phyloP scores from a whole-genome alignment of 768 basidiomycete genomes.

The Pulveroboletus sp. region DNA sequence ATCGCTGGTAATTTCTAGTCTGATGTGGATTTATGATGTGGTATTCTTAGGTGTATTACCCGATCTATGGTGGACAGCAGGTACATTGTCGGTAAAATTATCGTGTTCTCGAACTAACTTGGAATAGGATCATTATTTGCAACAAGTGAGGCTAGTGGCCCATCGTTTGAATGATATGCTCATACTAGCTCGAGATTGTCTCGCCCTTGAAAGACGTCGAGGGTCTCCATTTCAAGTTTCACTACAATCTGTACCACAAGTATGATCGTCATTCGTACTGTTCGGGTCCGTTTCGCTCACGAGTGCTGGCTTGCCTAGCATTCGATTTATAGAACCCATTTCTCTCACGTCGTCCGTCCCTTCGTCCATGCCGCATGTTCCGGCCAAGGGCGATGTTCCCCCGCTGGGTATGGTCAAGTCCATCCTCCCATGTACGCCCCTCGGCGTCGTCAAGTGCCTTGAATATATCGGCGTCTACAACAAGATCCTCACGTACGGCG shows the following conservation, averaged over 20 bases:
- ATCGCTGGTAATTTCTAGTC: no score
- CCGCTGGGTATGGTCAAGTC: conserved; percentile 91
- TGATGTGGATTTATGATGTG: background rate
- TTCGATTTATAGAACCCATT: conserved; percentile 85
- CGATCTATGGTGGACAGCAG: conserved; percentile 89
- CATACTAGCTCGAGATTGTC: conserved; percentile 58
- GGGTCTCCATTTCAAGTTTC: conserved; percentile 94
- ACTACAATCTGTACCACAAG: conserved; percentile 95
- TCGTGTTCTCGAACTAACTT: conserved; percentile 1
- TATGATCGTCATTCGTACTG: conserved; percentile 32
- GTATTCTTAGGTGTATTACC: conserved; percentile 79
- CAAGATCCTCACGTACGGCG: conserved; percentile 86
- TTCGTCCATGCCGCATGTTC: conserved; percentile 26
- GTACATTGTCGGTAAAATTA: conserved; percentile 34
- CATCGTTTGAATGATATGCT: no score
- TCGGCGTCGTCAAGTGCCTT: conserved; percentile 94
- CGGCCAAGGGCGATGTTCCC: conserved; percentile 54
- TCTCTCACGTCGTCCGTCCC: conserved; percentile 55
- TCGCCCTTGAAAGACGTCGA: conserved; percentile 98
- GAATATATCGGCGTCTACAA: conserved; percentile 94
- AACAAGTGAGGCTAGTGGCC: conserved; percentile 57
- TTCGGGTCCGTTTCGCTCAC: background rate
- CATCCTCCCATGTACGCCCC: conserved; percentile 94
- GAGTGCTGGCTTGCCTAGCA: conserved; percentile 46
- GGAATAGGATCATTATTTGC: conserved; percentile 88